Percentiles rank a stretch among this genome's conserved stretches.
Conservation (phyloP, 169 alveolate genomes). For the Plasmodium ovale region DNA sequence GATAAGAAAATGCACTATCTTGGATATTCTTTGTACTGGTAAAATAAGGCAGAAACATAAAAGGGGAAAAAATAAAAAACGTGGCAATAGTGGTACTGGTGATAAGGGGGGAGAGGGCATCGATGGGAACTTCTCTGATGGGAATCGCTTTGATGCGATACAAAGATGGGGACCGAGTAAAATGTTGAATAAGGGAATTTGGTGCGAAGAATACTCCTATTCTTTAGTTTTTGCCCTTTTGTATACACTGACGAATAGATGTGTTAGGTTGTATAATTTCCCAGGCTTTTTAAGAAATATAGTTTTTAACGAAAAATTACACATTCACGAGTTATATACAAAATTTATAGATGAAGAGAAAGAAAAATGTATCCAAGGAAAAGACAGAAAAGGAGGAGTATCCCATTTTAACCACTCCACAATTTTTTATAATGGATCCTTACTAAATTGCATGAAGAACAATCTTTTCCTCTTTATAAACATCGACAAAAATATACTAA, state of each 20-base stretch:
- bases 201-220: constrained; percentile 7
- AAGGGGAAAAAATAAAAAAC: background rate
- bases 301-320: constrained; percentile 22
- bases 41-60: background rate
- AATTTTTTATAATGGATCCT: constrained; percentile 7
- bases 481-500: constrained; percentile 34
- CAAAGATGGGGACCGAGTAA: background rate
- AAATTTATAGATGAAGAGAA: background rate
- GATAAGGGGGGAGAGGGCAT: background rate
- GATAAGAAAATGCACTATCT: background rate
- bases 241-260: constrained; percentile 17
- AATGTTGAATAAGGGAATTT: background rate
- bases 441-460: constrained; percentile 22
- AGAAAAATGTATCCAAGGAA: background rate
- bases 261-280: constrained; percentile 17
- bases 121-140: background rate
- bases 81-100: background rate
- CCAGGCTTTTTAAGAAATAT: background rate
- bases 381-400: background rate
- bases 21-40: background rate
- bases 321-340: constrained; percentile 1
- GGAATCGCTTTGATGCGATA: too few species aligned
- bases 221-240: constrained; percentile 5
- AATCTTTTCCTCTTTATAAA: constrained; percentile 24
- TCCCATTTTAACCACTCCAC: background rate